Conservation (phyloP, 768 basidiomycete species). For the Boletus tomentosulus region DNA sequence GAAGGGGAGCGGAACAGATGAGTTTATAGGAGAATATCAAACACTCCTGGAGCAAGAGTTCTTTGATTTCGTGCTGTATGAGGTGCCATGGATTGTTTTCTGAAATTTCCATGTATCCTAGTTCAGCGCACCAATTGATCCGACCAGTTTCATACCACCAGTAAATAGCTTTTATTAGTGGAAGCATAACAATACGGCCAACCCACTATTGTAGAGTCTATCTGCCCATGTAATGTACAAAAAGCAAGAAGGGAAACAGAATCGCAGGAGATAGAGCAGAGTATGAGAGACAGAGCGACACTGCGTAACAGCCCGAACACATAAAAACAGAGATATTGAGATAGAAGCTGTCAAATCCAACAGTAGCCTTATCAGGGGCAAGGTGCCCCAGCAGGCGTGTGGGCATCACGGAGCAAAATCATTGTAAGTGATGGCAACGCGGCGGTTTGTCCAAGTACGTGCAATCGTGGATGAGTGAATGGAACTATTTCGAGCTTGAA, state of each 20-base stretch:
- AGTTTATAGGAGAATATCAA: constrained; percentile 89
- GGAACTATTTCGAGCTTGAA: constrained; percentile 15
- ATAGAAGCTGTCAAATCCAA: constrained; percentile 14
- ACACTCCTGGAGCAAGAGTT: constrained; percentile 92
- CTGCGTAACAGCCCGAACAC: constrained; percentile 15
- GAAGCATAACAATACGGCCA: constrained; percentile 59
- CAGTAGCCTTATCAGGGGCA: constrained; percentile 8
- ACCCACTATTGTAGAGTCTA: constrained; percentile 50
- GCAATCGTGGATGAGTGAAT: constrained; percentile 9
- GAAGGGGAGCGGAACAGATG: constrained; percentile 44
- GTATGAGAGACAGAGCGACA: constrained; percentile 12
- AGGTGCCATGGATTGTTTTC: constrained; percentile 85
- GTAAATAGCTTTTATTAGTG: constrained; percentile 49
- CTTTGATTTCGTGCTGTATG: constrained; percentile 92
- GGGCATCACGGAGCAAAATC: constrained; percentile 14
- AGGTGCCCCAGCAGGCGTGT: constrained; percentile 6
- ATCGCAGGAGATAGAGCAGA: constrained; percentile 24
- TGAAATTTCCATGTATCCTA: constrained; percentile 29
- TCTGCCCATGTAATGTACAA: constrained; percentile 42
- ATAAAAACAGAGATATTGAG: constrained; percentile 11
- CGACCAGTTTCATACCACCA: constrained; percentile 8
- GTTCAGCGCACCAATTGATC: background rate
- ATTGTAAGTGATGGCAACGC: constrained; percentile 12
- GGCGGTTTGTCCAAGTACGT: constrained; percentile 22
- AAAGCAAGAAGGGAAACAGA: constrained; percentile 23